Evolutionary conservation across 2,329 filamentous ascomycete species (phyloP).

Genomic region (Talaromyces rugulosus): DNA sequence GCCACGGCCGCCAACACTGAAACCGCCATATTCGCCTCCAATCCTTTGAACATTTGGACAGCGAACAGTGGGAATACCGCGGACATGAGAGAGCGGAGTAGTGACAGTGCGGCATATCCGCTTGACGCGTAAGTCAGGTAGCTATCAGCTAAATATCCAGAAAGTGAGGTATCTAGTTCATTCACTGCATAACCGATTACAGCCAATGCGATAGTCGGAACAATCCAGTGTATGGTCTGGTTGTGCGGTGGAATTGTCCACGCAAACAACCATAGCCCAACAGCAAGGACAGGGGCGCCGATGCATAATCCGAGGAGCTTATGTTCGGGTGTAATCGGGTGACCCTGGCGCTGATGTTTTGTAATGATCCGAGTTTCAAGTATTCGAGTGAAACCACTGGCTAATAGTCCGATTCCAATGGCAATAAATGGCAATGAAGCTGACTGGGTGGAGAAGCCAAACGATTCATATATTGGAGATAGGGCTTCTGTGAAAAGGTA

Average conservation of each 20-base stretch:
- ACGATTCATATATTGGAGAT: constrained; percentile 33
- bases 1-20: constrained; percentile 40
- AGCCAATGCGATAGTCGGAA: constrained; percentile 38
- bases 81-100: constrained; percentile 36
- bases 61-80: constrained; percentile 41
- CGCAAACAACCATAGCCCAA: constrained; percentile 44
- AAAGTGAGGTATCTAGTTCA: constrained; percentile 41
- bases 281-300: constrained; percentile 41
- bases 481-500: constrained; percentile 48
- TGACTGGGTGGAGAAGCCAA: constrained; percentile 30
- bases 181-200: constrained; percentile 47
- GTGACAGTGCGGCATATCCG: constrained; percentile 40
- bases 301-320: constrained; percentile 47
- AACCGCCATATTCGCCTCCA: constrained; percentile 39
- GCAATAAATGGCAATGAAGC: constrained; percentile 40
- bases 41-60: constrained; percentile 33
- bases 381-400: constrained; percentile 42
- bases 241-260: constrained; percentile 45
- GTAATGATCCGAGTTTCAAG: constrained; percentile 36
- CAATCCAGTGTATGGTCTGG: constrained; percentile 33
- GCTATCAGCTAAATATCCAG: constrained; percentile 43
- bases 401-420: constrained; percentile 35
- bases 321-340: constrained; percentile 39
- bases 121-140: constrained; percentile 44
- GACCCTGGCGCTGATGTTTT: constrained; percentile 18